phyloP scores from a whole-genome alignment of 176 grass and related monocot species.

The Elymus sibiricus region DNA sequence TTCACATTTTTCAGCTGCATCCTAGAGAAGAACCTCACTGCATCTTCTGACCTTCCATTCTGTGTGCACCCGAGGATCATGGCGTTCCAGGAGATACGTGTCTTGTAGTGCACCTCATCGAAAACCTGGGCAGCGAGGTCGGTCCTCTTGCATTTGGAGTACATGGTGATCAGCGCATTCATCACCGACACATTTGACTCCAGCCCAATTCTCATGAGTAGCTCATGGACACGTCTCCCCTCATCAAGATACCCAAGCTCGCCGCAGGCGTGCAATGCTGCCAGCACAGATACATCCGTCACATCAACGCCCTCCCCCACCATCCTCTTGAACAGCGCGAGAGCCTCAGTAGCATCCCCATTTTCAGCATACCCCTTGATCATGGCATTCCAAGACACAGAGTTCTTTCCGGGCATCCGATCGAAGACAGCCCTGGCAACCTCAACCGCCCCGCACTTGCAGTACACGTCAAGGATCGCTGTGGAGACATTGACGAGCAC shows the following conservation, averaged over 20 bases:
- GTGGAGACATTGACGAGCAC: conserved; percentile 47
- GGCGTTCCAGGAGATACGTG: conserved; percentile 56
- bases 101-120: conserved; percentile 32
- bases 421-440: conserved; percentile 34
- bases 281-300: conserved; percentile 37
- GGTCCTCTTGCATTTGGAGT: conserved; percentile 48
- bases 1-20: conserved; percentile 49
- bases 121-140: conserved; percentile 43
- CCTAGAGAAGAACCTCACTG: conserved; percentile 42
- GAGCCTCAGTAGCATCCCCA: conserved; percentile 35
- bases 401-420: conserved; percentile 37
- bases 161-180: conserved; percentile 52
- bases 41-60: conserved; percentile 41
- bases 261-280: conserved; percentile 44
- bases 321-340: conserved; percentile 47
- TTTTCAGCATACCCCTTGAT: conserved; percentile 47
- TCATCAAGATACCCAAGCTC: conserved; percentile 48
- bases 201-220: conserved; percentile 24
- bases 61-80: conserved; percentile 61
- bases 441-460: conserved; percentile 40
- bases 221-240: conserved; percentile 41
- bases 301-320: conserved; percentile 34
- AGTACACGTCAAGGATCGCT: conserved; percentile 49
- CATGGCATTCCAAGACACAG: conserved; percentile 60
- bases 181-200: conserved; percentile 42